Evolutionary conservation across 768 basidiomycete genomes (phyloP).

Genomic region (Coprinellus aureogranulatus): DNA sequence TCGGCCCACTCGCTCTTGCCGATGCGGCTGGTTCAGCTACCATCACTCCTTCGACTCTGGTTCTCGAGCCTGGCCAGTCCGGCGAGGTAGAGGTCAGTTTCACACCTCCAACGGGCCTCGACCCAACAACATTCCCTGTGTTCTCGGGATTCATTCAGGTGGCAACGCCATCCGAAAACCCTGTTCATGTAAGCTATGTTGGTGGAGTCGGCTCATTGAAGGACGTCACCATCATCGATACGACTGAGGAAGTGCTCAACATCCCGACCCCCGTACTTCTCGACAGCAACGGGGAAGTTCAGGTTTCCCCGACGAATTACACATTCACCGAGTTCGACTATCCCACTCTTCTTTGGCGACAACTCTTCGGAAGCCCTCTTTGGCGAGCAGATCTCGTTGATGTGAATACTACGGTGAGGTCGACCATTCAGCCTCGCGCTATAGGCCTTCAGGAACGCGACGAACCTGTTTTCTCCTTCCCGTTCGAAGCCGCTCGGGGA

Average conservation of each 20-base stretch:
- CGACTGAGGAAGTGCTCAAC: slow-evolving; percentile 48
- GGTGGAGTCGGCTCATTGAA: slow-evolving; percentile 44
- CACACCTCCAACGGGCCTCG: slow-evolving; percentile 41
- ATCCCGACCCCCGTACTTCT: slow-evolving; percentile 40
- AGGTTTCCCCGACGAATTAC: slow-evolving; percentile 41
- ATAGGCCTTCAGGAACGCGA: not conserved
- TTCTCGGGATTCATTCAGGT: slow-evolving; percentile 60
- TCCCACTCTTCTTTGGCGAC: slow-evolving; percentile 40
- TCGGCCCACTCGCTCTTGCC: slow-evolving; percentile 52
- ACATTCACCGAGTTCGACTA: slow-evolving; percentile 43
- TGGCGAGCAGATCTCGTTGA: slow-evolving; percentile 50
- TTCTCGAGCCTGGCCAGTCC: slow-evolving; percentile 42
- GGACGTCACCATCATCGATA: slow-evolving; percentile 51
- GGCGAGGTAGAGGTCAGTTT: slow-evolving; percentile 43
- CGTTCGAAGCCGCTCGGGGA: slow-evolving; percentile 21
- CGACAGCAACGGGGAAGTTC: slow-evolving; percentile 39
- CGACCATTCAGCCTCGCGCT: slow-evolving; percentile 35
- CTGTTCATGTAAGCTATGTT: slow-evolving; percentile 43
- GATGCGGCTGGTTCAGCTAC: slow-evolving; percentile 42
- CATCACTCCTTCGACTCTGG: slow-evolving; percentile 44
- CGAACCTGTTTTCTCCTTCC: slow-evolving; percentile 35
- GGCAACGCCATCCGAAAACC: slow-evolving; percentile 33
- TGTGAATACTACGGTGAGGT: slow-evolving; percentile 37
- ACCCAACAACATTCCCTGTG: slow-evolving; percentile 51
- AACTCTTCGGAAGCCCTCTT: slow-evolving; percentile 47